These are phyloP conservation scores for Raphanus sativus DNA, from an alignment of 345 rosid species.

Conservation along the genomic window DNA sequence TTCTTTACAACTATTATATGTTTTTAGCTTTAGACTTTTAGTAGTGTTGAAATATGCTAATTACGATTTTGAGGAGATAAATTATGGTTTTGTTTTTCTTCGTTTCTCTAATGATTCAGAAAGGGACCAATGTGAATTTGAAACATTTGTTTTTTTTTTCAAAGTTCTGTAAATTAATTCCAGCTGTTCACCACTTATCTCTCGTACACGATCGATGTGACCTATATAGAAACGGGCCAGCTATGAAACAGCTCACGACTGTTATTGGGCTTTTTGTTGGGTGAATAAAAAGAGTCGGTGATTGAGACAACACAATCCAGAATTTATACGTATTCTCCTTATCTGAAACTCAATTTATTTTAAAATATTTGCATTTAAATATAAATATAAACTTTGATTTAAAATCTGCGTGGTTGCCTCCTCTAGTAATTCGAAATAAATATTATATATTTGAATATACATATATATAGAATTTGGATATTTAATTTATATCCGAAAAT, in stretches of 20 bases:
- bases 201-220: not conserved
- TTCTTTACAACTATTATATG: not conserved
- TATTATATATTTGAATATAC: too few relatives aligned
- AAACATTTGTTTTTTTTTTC: not conserved
- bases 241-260: constrained; percentile 33
- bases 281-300: constrained; percentile 19
- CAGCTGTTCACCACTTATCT: constrained; percentile 11
- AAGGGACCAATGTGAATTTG: not conserved
- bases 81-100: not conserved
- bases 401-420: too few relatives aligned
- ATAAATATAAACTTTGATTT: too few relatives aligned
- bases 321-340: too few relatives aligned
- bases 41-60: not conserved
- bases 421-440: too few relatives aligned
- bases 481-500: too few relatives aligned
- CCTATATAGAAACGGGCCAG: constrained; percentile 9
- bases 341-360: too few relatives aligned
- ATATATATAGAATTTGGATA: too few relatives aligned
- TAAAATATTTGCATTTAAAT: too few relatives aligned
- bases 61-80: not conserved
- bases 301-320: constrained; percentile 13
- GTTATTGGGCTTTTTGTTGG: constrained; percentile 24
- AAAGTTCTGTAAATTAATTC: not conserved
- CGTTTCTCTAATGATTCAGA: not conserved
- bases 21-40: not conserved